Evolutionary conservation across 139 green algal genomes (phyloP).

Genomic region (Coccomyxa sp.): DNA sequence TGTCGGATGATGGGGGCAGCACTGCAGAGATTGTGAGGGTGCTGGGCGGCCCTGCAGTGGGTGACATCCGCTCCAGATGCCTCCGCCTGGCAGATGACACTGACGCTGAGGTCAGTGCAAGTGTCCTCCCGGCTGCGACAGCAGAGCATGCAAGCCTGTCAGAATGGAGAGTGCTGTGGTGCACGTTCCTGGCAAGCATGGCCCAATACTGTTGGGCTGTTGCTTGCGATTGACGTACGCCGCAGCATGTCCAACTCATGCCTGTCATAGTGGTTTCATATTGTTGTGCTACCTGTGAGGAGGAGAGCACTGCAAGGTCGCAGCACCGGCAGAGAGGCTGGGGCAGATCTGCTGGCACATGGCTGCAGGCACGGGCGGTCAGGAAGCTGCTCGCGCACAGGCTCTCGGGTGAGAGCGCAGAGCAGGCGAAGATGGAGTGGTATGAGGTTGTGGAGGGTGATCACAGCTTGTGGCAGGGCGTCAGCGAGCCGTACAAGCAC

Average conservation of each 20-base stretch:
- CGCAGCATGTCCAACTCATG: too few species aligned
- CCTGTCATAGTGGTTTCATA: not conserved
- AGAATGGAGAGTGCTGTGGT: too few species aligned
- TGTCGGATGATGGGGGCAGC: constrained; percentile 93
- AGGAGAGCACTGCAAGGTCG: not conserved
- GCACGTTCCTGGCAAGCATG: too few species aligned
- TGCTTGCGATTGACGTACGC: too few species aligned
- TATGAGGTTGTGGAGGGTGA: constrained; percentile 90
- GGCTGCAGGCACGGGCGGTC: constrained; percentile 33
- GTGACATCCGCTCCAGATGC: constrained; percentile 94
- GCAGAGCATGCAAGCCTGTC: too few species aligned
- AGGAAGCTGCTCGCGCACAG: constrained; percentile 86
- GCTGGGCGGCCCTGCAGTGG: constrained; percentile 93
- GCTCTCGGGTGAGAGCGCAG: constrained; percentile 45
- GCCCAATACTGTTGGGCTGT: too few species aligned
- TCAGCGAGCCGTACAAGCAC: constrained; percentile 96
- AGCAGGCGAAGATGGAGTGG: constrained; percentile 74
- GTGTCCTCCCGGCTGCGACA: too few species aligned
- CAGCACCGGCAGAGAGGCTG: not conserved
- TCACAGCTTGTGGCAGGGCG: constrained; percentile 84
- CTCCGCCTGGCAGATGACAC: constrained; percentile 88
- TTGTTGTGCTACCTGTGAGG: not conserved
- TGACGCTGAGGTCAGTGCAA: constrained; percentile 78
- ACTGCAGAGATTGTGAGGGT: constrained; percentile 98
- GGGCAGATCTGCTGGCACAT: not conserved